Evolutionary conservation across 768 basidiomycete species (phyloP).

Genomic region (Leccinum boreale): DNA sequence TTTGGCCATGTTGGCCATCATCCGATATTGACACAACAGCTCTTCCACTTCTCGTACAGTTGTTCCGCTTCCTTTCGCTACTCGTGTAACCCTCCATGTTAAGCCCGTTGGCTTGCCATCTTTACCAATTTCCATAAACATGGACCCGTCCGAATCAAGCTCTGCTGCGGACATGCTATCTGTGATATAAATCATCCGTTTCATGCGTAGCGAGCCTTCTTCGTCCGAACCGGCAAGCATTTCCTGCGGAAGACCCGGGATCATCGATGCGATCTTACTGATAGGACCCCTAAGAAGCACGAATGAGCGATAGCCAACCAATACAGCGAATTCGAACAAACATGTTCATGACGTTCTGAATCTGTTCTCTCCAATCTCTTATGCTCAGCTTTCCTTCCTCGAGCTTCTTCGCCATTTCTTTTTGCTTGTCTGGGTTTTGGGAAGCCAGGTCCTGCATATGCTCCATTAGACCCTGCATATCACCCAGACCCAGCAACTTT

Average conservation of each 20-base stretch:
- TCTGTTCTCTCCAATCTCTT: constrained; percentile 96
- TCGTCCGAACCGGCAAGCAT: constrained; percentile 91
- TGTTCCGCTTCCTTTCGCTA: constrained; percentile 92
- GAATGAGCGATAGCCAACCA: constrained; percentile 1
- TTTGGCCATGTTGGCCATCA: constrained; percentile 99
- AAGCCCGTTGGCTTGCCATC: constrained; percentile 83
- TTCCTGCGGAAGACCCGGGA: constrained; percentile 92
- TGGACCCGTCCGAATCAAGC: constrained; percentile 90
- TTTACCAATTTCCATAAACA: constrained; percentile 82
- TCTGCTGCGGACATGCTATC: constrained; percentile 95
- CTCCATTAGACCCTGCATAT: constrained; percentile 96
- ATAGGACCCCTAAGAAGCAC: constrained; percentile 80
- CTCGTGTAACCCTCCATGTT: constrained; percentile 86
- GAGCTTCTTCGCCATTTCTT: constrained; percentile 96
- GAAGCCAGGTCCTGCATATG: constrained; percentile 96
- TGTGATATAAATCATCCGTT: constrained; percentile 97
- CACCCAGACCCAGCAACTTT: constrained; percentile 92
- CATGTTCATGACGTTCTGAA: constrained; percentile 98
- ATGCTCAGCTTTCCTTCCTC: constrained; percentile 97
- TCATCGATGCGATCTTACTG: constrained; percentile 98
- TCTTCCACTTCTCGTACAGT: constrained; percentile 98
- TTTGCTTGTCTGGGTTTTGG: constrained; percentile 94
- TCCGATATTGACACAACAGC: constrained; percentile 90
- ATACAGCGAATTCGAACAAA: constrained; percentile 34
- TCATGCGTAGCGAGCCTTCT: constrained; percentile 86